Evolutionary conservation across 1,284 basidiomycete genomes (phyloP), one percentile per base, ranked within the genome.

Genomic region (Fomitopsis pinicola): DNA sequence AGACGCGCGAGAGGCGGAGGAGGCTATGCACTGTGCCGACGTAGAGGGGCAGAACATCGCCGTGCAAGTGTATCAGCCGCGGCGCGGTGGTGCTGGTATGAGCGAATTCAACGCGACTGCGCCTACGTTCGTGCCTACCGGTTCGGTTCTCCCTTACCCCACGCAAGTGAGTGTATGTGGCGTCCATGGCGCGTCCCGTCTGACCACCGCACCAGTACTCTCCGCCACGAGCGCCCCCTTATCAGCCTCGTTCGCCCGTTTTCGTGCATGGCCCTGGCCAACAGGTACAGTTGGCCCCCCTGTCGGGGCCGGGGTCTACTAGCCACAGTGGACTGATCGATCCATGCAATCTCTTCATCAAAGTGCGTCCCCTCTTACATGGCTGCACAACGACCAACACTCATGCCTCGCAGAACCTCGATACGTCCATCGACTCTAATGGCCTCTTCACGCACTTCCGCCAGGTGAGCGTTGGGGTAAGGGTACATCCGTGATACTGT

Each of bases 321-420:
- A 93, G 90, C 68, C 86, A 91, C 67, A 93, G 91, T 63, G 94
- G 93, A 33, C 79, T 94, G 28, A 93, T 96, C 64, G 94, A 96
- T 75, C 93, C 92, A 1, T 94, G 92, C 80, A 95, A 95, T 73
- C 76, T 96, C 54, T 95, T 95, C 75, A 92, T 90, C 80, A 92
- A 93, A 80, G 91, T 90, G 56, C 58, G 77, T 62, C 14, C 15
- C 54, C 40, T 28, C 50, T 15, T 8, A 40, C 6, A 5, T n/a
- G 1, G 0, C 10, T 48, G 26, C 33, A 46, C 57, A 46, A 22
- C 6, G 19, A 55, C 30, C 30, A 17, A 38, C 52, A n/a, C 46
- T 58, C 45, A 46, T 52, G 17, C 45, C 59, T 60, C 62, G 22
- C 68, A 96, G 92, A 94, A 94, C 70, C 79, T 97, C 54, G 92